Evolutionary conservation across 768 basidiomycete genomes (phyloP), one percentile per base, ranked within the genome.

Genomic region (Auricularia cornea): DNA sequence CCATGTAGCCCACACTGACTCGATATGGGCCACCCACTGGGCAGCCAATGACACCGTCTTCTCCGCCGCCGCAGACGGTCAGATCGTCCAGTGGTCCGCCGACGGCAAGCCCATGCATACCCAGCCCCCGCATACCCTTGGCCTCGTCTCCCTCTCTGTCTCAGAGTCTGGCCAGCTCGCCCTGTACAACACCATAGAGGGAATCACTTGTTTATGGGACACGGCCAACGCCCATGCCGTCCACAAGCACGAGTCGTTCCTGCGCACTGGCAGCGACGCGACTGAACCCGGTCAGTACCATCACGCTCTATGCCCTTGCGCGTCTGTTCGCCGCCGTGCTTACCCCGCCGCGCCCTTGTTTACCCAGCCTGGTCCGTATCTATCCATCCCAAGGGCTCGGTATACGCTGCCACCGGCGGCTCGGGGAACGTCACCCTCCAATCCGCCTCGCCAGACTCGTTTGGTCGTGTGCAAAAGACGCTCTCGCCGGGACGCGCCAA

Each of bases 131-230:
- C 91, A 96, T 75, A 86, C 91, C 6, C 85, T 96, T 23, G 94
- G 90, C 2, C 84, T 94, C 66, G 84, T 92, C 20, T 92, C 92
- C 4, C 75, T 96, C 35, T 92, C 90, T 20, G 84, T 84, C 8
- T 82, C 86, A 23, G 80, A 84, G 59, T 64, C 70, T 48, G 94
- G 91, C 8, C 78, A 76, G 57, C 76, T 75, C 32, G 92, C 85
- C 0, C 72, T 97, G 54, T 89, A 86, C 68, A 93, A 93, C 69
- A 88, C 88, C 62, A 78, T 95, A 23, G 94, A 96, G 69, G 94
- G 94, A 1, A 82, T 88, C 31, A 92, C 92, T 0, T 81, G 77
- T 57, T 75, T 95, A 29, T 88, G 88, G 83, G 86, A 94, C 70
- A 72, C 94, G 56, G 74, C 80, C 38, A 81, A 77, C 20, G 88